A percentile compares a stretch with the other conserved stretches of the same genome.
Evolutionary conservation across 306 rosid genomes (phyloP).

Genomic region (Rubus idaeus): DNA sequence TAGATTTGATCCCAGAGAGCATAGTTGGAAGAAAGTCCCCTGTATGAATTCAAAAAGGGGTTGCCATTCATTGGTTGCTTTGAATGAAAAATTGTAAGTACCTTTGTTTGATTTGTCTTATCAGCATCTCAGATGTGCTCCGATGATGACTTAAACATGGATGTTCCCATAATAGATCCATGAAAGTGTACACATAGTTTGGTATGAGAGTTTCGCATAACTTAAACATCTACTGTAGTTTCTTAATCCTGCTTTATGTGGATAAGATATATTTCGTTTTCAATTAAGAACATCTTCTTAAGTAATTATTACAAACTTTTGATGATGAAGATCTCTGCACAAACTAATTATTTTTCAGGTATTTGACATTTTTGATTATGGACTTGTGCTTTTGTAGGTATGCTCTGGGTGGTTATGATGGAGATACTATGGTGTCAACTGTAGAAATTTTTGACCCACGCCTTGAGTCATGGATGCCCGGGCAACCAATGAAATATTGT

Average conservation of each 20-base stretch:
- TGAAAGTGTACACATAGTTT: neutral
- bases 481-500: slow-evolving; percentile 43
- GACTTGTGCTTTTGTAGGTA: slow-evolving; percentile 39
- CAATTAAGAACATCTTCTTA: too few relatives aligned
- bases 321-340: neutral
- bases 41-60: slow-evolving; percentile 47
- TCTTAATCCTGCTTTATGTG: neutral
- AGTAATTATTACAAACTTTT: neutral
- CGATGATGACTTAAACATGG: slow-evolving; percentile 8
- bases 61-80: slow-evolving; percentile 54
- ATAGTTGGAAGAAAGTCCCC: slow-evolving; percentile 61
- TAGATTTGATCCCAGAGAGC: slow-evolving; percentile 85
- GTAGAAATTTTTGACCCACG: slow-evolving; percentile 58
- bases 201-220: neutral
- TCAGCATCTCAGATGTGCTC: neutral
- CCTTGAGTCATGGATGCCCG: slow-evolving; percentile 45
- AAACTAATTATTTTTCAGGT: neutral
- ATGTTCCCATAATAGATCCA: neutral
- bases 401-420: slow-evolving; percentile 73
- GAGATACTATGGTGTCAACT: slow-evolving; percentile 41
- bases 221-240: neutral
- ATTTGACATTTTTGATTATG: neutral
- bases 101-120: slow-evolving; percentile 3
- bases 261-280: neutral
- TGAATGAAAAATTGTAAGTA: slow-evolving; percentile 62